These are phyloP conservation scores for Nemania bipapillata DNA, from an alignment of 2,329 filamentous ascomycete genomes.

Conservation along the genomic window DNA sequence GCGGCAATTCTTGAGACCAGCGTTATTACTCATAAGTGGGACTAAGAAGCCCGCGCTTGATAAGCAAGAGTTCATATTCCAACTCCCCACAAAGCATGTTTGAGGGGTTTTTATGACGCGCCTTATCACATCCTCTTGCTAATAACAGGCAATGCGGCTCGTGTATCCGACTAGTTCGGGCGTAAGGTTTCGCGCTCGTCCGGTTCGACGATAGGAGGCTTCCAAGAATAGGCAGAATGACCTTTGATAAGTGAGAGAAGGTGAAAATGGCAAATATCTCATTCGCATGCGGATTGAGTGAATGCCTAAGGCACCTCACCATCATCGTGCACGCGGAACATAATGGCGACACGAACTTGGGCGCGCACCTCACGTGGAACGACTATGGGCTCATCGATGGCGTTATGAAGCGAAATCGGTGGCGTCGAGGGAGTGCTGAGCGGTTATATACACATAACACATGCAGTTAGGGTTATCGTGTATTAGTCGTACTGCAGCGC, in stretches of 20 bases:
- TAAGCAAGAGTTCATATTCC: conserved; percentile 51
- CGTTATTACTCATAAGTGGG: conserved; percentile 40
- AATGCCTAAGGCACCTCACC: conserved; percentile 49
- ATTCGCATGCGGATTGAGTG: conserved; percentile 52
- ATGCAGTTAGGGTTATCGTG: background rate
- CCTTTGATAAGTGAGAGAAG: conserved; percentile 59
- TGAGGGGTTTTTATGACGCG: conserved; percentile 57
- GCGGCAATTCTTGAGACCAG: conserved; percentile 44
- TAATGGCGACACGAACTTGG: conserved; percentile 46
- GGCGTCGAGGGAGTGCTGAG: conserved; percentile 32
- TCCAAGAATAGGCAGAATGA: conserved; percentile 54
- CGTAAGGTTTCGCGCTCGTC: conserved; percentile 54
- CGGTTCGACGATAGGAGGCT: conserved; percentile 55
- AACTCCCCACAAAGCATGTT: conserved; percentile 62
- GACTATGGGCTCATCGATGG: conserved; percentile 33
- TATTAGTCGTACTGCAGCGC: background rate
- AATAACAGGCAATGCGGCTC: conserved; percentile 35
- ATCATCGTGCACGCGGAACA: conserved; percentile 53
- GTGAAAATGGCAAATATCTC: conserved; percentile 62
- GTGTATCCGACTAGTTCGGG: conserved; percentile 57
- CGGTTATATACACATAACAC: background rate
- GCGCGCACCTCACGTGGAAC: conserved; percentile 40
- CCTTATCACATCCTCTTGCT: background rate
- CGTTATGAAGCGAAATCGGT: conserved; percentile 45
- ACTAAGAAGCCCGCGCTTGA: conserved; percentile 40